Conservation (phyloP, 768 basidiomycete genomes). For the Tephrocybe sp. region DNA sequence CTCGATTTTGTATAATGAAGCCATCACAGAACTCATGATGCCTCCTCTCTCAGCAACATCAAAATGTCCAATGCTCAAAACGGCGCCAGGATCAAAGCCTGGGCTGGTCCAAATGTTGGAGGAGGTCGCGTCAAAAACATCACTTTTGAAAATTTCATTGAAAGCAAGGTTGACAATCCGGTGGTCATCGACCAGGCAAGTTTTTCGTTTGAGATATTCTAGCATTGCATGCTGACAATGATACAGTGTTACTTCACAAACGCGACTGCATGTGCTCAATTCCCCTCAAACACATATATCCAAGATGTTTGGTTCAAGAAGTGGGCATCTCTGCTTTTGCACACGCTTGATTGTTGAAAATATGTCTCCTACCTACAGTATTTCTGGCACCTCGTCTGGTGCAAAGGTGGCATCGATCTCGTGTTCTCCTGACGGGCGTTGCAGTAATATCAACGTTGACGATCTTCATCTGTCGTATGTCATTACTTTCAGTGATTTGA, state of each 20-base stretch:
- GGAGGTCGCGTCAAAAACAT: conserved; percentile 58
- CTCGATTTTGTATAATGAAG: background rate
- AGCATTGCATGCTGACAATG: background rate
- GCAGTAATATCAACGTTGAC: conserved; percentile 47
- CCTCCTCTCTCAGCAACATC: conserved; percentile 41
- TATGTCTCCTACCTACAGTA: conserved; percentile 36
- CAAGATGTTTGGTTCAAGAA: conserved; percentile 57
- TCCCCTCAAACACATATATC: conserved; percentile 55
- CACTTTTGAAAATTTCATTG: conserved; percentile 51
- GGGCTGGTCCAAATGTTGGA: conserved; percentile 60
- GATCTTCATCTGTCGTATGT: conserved; percentile 45
- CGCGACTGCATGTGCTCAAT: conserved; percentile 48
- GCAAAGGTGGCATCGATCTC: conserved; percentile 51
- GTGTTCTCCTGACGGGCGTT: conserved; percentile 57
- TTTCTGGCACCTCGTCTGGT: conserved; percentile 57
- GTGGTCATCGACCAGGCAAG: conserved; percentile 56
- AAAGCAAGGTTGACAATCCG: conserved; percentile 57
- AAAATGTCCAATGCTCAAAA: conserved; percentile 63
- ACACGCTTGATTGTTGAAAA: conserved; percentile 1
- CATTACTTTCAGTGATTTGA: background rate
- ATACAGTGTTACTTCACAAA: conserved; percentile 48
- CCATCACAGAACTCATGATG: background rate
- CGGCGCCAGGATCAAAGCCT: conserved; percentile 69
- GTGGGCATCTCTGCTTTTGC: conserved; percentile 25
- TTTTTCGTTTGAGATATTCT: background rate